Evolutionary conservation across 768 basidiomycete species (phyloP).

Genomic region (Zangia roseola): DNA sequence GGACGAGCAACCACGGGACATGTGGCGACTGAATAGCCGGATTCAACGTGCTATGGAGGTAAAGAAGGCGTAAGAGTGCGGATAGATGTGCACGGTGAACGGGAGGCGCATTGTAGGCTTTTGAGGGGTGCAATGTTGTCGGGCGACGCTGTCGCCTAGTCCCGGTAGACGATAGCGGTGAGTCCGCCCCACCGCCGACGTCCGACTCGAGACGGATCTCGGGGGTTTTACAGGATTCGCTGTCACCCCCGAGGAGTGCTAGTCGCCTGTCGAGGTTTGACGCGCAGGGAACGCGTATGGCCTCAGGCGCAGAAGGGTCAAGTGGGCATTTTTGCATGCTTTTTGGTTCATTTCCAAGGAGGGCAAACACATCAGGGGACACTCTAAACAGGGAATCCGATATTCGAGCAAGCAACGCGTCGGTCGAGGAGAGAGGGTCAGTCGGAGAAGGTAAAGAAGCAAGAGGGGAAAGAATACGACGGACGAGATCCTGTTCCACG

Average conservation of each 20-base stretch:
- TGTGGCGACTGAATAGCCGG: slow-evolving; percentile 69
- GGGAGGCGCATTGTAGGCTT: slow-evolving; percentile 41
- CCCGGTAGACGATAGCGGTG: slow-evolving; percentile 33
- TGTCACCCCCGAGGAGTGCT: slow-evolving; percentile 37
- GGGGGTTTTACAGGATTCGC: slow-evolving; percentile 30
- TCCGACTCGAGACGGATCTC: slow-evolving; percentile 41
- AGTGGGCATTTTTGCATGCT: slow-evolving; percentile 46
- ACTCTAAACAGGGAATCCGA: slow-evolving; percentile 58
- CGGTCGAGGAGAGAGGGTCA: slow-evolving; percentile 39
- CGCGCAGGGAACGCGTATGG: slow-evolving; percentile 49
- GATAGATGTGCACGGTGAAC: slow-evolving; percentile 61
- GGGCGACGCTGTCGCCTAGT: slow-evolving; percentile 32
- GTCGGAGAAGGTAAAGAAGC: slow-evolving; percentile 42
- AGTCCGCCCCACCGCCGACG: slow-evolving; percentile 7
- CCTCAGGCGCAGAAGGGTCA: slow-evolving; percentile 43
- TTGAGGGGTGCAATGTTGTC: slow-evolving; percentile 48
- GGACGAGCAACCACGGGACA: slow-evolving; percentile 66
- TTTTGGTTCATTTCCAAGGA: slow-evolving; percentile 55
- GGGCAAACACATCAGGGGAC: slow-evolving; percentile 47
- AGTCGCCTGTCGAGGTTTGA: slow-evolving; percentile 55
- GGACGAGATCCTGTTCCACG: slow-evolving; percentile 60
- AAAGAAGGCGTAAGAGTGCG: slow-evolving; percentile 66
- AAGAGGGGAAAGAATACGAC: slow-evolving; percentile 58
- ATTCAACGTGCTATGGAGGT: slow-evolving; percentile 68
- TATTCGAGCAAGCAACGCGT: slow-evolving; percentile 47